Conservation (phyloP, 805 yeast species). For the Danielia oregonensis region DNA sequence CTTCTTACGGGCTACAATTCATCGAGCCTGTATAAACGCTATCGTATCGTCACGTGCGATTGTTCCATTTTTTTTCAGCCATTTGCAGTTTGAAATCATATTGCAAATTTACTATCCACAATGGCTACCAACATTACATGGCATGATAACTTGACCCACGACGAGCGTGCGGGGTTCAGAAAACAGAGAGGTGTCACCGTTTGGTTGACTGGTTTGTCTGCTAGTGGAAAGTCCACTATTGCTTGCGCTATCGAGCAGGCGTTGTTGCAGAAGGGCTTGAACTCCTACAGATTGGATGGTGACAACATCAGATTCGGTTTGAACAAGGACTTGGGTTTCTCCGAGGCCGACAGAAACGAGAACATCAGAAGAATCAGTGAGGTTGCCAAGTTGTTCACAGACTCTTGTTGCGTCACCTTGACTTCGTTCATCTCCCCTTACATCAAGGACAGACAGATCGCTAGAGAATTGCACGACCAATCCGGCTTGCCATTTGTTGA, state of each 20-base stretch:
- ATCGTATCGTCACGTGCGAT: constrained; percentile 21
- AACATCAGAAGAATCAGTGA: constrained; percentile 94
- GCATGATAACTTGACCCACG: constrained; percentile 86
- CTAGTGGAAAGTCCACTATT: constrained; percentile 91
- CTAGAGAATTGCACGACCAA: constrained; percentile 78
- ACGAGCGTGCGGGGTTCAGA: constrained; percentile 67
- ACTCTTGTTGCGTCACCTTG: constrained; percentile 81
- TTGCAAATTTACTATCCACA: constrained; percentile 9
- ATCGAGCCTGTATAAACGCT: no score
- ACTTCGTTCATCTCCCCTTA: constrained; percentile 95
- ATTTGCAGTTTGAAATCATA: constrained; percentile 4
- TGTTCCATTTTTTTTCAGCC: constrained; percentile 9
- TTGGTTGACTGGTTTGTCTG: constrained; percentile 95
- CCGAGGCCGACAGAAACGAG: constrained; percentile 88
- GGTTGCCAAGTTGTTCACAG: constrained; percentile 91
- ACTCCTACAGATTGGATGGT: constrained; percentile 87
- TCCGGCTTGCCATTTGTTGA: constrained; percentile 81
- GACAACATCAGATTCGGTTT: constrained; percentile 93
- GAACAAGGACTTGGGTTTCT: constrained; percentile 91
- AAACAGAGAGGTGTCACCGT: constrained; percentile 86
- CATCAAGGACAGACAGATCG: constrained; percentile 75
- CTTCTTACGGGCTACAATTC: no score
- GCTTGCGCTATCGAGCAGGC: constrained; percentile 92
- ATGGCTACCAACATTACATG: constrained; percentile 97
- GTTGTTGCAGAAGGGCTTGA: constrained; percentile 62